Percentiles rank a stretch among this genome's conserved stretches.
Evolutionary conservation across 257 asterid genomes (phyloP).

Genomic region (Przewalskia tangutica): DNA sequence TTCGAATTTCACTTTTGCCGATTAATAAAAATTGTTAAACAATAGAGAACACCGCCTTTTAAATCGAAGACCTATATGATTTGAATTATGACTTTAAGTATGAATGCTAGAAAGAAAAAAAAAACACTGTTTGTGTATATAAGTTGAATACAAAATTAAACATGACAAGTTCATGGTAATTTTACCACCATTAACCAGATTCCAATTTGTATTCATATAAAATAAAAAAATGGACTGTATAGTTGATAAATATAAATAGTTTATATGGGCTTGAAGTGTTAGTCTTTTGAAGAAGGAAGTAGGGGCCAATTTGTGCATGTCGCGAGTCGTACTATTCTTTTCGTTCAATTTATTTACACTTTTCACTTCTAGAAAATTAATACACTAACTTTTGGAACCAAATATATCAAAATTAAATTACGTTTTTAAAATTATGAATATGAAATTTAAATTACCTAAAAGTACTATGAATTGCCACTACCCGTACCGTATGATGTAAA

Average conservation of each 20-base stretch:
- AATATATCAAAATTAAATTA: no score
- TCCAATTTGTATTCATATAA: slow-evolving; percentile 30
- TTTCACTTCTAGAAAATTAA: no score
- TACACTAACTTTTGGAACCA: no score
- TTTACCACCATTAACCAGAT: slow-evolving; percentile 26
- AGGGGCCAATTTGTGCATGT: not conserved
- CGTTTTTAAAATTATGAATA: not conserved
- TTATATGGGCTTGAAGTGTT: no score
- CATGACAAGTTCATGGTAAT: not conserved
- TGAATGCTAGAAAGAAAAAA: no score
- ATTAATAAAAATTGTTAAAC: not conserved
- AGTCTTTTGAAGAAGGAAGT: not conserved
- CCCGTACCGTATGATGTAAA: no score
- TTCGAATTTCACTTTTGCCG: not conserved
- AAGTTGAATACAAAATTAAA: not conserved
- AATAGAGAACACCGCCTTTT: not conserved
- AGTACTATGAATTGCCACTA: not conserved
- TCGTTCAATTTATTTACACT: no score
- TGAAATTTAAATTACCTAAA: not conserved
- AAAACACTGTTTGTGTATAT: not conserved
- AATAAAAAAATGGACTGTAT: not conserved
- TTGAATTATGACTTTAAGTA: not conserved
- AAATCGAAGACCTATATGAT: not conserved
- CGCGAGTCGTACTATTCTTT: no score
- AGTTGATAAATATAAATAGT: no score